phyloP scores from a whole-genome alignment of 495 filamentous ascomycete species.

The Cudoniella acicularis region DNA sequence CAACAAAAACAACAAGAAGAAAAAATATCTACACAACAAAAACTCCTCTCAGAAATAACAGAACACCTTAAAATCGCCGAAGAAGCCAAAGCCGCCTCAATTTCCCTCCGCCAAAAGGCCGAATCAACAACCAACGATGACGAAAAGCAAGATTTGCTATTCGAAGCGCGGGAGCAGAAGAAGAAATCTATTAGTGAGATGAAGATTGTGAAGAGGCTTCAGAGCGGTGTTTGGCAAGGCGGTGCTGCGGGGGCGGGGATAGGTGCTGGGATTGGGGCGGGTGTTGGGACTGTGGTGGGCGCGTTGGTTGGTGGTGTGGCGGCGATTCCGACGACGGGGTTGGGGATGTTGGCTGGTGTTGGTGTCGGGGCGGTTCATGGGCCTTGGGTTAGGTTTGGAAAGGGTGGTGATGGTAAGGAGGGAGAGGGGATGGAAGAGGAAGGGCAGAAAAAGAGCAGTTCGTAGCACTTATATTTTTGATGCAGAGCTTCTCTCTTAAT shows the following conservation, averaged over 20 bases:
- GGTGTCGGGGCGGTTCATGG: conserved; percentile 34
- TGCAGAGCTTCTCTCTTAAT: too few relatives aligned
- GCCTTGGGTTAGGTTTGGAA: conserved; percentile 33
- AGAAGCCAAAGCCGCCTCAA: not conserved
- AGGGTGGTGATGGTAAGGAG: conserved; percentile 18
- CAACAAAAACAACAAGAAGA: too few relatives aligned
- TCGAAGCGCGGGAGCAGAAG: conserved; percentile 27
- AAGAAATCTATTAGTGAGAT: conserved; percentile 27
- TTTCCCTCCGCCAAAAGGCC: conserved; percentile 29
- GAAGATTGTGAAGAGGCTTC: conserved; percentile 31
- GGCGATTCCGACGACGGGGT: conserved; percentile 29
- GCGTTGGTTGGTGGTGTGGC: conserved; percentile 31
- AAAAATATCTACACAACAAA: not conserved
- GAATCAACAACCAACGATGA: conserved; percentile 31
- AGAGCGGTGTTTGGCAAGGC: conserved; percentile 35
- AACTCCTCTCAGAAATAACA: not conserved
- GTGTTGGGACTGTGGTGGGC: conserved; percentile 31
- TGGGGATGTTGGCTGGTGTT: conserved; percentile 31
- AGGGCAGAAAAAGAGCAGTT: too few relatives aligned
- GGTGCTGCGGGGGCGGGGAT: conserved; percentile 34
- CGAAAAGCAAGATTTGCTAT: conserved; percentile 23
- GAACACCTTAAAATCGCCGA: not conserved
- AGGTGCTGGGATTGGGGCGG: conserved; percentile 30
- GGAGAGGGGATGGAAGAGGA: too few relatives aligned
- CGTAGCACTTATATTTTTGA: too few relatives aligned